Evolutionary conservation across 148 eudicot genomes (phyloP).

Genomic region (Nyssa sinensis): DNA sequence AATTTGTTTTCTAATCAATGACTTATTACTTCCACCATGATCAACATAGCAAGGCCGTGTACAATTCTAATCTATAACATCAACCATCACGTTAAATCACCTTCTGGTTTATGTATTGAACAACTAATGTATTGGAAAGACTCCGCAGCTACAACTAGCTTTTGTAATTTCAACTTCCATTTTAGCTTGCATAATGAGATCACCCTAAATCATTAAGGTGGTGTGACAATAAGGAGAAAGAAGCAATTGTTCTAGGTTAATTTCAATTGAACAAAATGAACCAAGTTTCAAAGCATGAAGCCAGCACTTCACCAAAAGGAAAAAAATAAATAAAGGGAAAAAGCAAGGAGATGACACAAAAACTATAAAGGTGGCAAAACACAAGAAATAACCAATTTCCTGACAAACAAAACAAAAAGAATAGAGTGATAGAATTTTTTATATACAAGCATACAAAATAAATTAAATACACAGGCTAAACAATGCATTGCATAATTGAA

Average conservation of each 20-base stretch:
- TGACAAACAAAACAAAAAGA: not conserved
- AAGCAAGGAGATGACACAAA: not conserved
- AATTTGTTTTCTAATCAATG: not conserved
- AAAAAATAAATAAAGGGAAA: too few species aligned
- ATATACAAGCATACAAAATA: not conserved
- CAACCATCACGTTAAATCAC: not conserved
- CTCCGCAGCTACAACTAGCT: not conserved
- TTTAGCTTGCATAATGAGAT: not conserved
- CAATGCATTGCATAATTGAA: not conserved
- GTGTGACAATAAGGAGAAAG: not conserved
- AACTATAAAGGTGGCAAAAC: not conserved
- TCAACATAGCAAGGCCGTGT: not conserved
- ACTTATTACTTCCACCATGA: not conserved
- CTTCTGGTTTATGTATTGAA: not conserved
- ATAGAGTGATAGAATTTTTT: not conserved
- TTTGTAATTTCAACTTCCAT: not conserved
- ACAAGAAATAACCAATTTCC: not conserved
- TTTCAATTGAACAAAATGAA: not conserved
- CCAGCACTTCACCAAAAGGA: not conserved
- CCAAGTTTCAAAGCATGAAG: not conserved
- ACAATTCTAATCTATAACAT: not conserved
- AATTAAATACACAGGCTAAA: not conserved
- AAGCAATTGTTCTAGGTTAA: not conserved
- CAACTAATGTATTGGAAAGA: not conserved
- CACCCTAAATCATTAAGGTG: not conserved